A percentile compares a stretch with the other conserved stretches of the same genome.
Evolutionary conservation across 1,139 yeast species (phyloP).

Genomic region (Suhomyces atakaporum): DNA sequence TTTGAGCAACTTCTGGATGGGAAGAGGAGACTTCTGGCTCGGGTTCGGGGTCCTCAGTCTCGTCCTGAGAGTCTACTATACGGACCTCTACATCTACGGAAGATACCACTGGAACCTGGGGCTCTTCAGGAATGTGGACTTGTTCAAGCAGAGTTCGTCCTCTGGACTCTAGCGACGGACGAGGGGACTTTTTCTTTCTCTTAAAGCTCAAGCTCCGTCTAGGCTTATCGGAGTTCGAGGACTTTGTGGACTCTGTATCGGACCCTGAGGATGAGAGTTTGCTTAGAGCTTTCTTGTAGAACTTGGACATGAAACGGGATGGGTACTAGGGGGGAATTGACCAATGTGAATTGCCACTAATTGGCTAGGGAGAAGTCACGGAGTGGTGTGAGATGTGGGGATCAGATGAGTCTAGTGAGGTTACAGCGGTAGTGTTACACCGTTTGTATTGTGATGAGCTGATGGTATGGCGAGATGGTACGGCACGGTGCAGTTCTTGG

Average conservation of each 20-base stretch:
- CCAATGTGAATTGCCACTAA: too few relatives aligned
- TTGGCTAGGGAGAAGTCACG: background rate
- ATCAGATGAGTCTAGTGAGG: too few relatives aligned
- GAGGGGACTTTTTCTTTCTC: too few relatives aligned
- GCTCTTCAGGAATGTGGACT: conserved; percentile 7
- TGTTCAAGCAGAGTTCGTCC: conserved; percentile 2
- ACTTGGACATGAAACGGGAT: conserved; percentile 9
- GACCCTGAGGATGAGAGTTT: conserved; percentile 14
- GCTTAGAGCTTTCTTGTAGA: conserved; percentile 16
- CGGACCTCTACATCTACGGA: conserved; percentile 10
- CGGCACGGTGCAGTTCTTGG: background rate
- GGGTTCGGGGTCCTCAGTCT: background rate
- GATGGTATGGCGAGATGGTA: background rate
- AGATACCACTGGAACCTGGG: conserved; percentile 4
- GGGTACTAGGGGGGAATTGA: background rate
- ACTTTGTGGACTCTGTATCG: conserved; percentile 9
- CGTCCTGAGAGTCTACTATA: conserved; percentile 4
- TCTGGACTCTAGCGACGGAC: too few relatives aligned
- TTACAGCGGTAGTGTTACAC: too few relatives aligned
- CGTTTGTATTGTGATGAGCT: too few relatives aligned
- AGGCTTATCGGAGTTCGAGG: conserved; percentile 12
- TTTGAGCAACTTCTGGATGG: too few relatives aligned
- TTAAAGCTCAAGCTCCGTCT: conserved; percentile 16
- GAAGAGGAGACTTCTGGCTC: too few relatives aligned
- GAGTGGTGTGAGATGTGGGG: background rate